Conservation (phyloP, 495 filamentous ascomycete species). For the Hypoxylon intermedium region DNA sequence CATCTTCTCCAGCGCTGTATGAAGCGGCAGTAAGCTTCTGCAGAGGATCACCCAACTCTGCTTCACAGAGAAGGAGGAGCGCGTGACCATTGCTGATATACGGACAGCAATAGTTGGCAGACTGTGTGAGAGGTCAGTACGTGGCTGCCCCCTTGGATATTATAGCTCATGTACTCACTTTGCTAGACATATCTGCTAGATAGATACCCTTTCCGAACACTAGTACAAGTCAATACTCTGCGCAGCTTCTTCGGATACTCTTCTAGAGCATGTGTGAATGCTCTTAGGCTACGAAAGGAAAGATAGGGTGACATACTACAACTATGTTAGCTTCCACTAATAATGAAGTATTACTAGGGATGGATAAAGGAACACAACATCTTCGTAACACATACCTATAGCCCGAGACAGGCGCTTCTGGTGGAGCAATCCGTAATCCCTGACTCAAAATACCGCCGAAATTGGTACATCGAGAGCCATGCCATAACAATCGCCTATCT, state of each 20-base stretch:
- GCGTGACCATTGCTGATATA: conserved; percentile 55
- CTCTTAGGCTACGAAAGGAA: not conserved
- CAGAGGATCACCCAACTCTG: conserved; percentile 77
- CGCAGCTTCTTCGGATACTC: not conserved
- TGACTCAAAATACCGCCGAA: conserved; percentile 84
- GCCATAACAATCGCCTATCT: conserved; percentile 81
- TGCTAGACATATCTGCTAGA: conserved; percentile 78
- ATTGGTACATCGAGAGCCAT: conserved; percentile 79
- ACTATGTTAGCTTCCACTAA: conserved; percentile 11
- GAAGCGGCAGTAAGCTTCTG: conserved; percentile 59
- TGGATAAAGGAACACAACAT: not conserved
- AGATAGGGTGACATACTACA: conserved; percentile 13
- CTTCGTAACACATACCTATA: conserved; percentile 59
- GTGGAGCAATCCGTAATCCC: conserved; percentile 85
- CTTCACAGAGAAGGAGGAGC: conserved; percentile 76
- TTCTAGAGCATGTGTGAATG: too few relatives aligned
- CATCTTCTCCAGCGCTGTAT: conserved; percentile 68
- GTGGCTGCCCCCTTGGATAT: conserved; percentile 2
- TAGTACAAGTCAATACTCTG: conserved; percentile 27
- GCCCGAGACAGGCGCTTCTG: conserved; percentile 77
- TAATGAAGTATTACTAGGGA: not conserved
- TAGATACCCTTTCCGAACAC: conserved; percentile 91
- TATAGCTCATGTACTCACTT: conserved; percentile 25
- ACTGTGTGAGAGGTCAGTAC: conserved; percentile 57
- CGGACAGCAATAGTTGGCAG: conserved; percentile 75